These are phyloP conservation scores for Chaetomiaceae sp. DNA, from an alignment of 2,329 filamentous ascomycete genomes.

Conservation along the genomic window DNA sequence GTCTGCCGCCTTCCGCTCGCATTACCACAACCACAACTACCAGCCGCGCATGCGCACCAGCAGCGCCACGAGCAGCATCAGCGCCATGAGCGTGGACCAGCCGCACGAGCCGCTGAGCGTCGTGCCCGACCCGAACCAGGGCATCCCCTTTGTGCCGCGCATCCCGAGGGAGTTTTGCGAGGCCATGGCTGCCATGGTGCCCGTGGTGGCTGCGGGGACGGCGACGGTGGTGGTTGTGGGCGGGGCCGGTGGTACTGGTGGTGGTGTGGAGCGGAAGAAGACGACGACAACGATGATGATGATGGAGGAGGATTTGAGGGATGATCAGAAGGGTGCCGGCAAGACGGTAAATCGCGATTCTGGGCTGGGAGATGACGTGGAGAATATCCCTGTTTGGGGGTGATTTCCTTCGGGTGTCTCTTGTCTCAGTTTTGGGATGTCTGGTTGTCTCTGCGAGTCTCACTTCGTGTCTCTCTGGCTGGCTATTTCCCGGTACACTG, in stretches of 20 bases:
- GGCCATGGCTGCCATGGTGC: constrained; percentile 5
- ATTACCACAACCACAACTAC: too few species aligned
- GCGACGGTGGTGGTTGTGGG: not conserved
- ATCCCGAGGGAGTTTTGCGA: constrained; percentile 32
- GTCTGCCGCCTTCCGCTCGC: constrained; percentile 4
- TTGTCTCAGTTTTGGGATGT: not conserved
- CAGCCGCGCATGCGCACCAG: constrained; percentile 5
- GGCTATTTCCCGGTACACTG: not conserved
- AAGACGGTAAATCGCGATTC: constrained; percentile 11
- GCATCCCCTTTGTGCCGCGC: constrained; percentile 41
- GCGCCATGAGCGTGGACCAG: constrained; percentile 13
- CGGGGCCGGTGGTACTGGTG: not conserved
- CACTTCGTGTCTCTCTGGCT: too few species aligned
- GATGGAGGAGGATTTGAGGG: too few species aligned
- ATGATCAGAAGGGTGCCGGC: not conserved
- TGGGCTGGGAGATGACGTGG: constrained; percentile 17
- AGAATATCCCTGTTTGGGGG: constrained; percentile 15
- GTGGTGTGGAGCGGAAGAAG: not conserved
- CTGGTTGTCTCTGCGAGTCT: too few species aligned
- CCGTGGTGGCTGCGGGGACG: not conserved
- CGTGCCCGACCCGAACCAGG: constrained; percentile 43
- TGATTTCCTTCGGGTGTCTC: not conserved
- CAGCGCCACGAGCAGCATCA: not conserved
- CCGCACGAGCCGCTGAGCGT: constrained; percentile 34
- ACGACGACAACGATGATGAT: too few species aligned